Percentiles rank a stretch among this genome's conserved stretches.
Conservation (phyloP, 306 rosid species). For the Cyamopsis tetragonoloba region DNA sequence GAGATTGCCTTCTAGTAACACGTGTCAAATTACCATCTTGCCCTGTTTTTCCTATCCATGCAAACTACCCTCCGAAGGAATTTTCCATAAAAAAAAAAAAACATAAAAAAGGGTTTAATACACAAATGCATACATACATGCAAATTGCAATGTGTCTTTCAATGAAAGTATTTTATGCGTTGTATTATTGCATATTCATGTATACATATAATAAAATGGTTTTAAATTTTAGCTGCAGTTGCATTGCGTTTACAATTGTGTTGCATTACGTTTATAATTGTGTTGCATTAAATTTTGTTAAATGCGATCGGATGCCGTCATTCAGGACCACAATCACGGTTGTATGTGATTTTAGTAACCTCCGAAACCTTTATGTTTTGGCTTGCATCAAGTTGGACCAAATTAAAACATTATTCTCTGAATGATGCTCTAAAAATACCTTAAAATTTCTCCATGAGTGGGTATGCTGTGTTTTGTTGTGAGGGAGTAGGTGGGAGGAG, state of each 20-base stretch:
- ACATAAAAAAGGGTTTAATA: not conserved
- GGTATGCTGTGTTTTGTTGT: not conserved
- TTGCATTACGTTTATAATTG: too few species aligned
- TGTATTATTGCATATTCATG: too few species aligned
- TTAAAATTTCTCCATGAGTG: not conserved
- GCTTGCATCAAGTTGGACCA: too few species aligned
- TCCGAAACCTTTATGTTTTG: too few species aligned
- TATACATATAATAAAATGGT: too few species aligned
- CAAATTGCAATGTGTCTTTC: not conserved
- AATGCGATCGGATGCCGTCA: too few species aligned
- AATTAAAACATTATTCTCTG: too few species aligned
- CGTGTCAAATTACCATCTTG: constrained; percentile 33
- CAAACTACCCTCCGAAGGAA: constrained; percentile 8
- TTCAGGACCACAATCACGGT: too few species aligned
- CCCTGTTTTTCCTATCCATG: constrained; percentile 16
- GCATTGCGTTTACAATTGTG: too few species aligned
- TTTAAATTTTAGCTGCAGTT: too few species aligned
- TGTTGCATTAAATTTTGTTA: too few species aligned
- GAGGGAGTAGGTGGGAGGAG: not conserved
- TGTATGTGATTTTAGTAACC: too few species aligned
- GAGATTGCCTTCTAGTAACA: constrained; percentile 19
- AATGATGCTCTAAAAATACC: not conserved
- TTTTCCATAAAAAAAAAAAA: not conserved
- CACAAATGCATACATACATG: not conserved
- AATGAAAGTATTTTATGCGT: not conserved